Evolutionary conservation across 148 eudicot species (phyloP).

Genomic region (Amaranthus palmeri): DNA sequence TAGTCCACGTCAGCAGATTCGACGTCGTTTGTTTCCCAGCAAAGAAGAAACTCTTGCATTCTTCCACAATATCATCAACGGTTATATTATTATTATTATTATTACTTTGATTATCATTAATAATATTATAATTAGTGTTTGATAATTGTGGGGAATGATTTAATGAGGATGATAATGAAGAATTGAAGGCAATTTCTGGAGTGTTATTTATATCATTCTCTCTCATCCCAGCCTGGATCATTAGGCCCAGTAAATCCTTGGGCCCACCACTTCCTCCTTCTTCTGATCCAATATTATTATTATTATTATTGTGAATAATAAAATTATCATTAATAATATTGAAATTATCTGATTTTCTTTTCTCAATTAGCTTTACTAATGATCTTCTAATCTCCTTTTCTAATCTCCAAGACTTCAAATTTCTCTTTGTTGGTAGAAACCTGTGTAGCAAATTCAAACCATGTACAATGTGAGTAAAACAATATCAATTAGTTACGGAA

Average conservation of each 20-base stretch:
- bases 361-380: too few species aligned
- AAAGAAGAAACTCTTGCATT: conserved; percentile 93
- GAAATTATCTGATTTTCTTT: too few species aligned
- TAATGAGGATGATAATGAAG: conserved; percentile 10
- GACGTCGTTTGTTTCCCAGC: conserved; percentile 96
- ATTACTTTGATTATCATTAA: conserved; percentile 18
- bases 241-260: conserved; percentile 71
- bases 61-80: conserved; percentile 79
- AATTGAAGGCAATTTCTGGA: background rate
- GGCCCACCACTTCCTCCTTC: conserved; percentile 38
- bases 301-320: background rate
- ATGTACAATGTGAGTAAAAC: too few species aligned
- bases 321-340: too few species aligned
- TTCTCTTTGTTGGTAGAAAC: too few species aligned
- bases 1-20: conserved; percentile 93
- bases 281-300: conserved; percentile 13
- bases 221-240: conserved; percentile 73
- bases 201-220: conserved; percentile 10
- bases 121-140: conserved; percentile 17
- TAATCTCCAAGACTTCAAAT: too few species aligned
- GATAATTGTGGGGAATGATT: conserved; percentile 7
- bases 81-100: conserved; percentile 50
- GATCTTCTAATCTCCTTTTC: too few species aligned
- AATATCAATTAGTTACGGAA: too few species aligned
- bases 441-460: too few species aligned